phyloP scores from a whole-genome alignment of 2,329 filamentous ascomycete genomes.

The Helicocarpus griseus region DNA sequence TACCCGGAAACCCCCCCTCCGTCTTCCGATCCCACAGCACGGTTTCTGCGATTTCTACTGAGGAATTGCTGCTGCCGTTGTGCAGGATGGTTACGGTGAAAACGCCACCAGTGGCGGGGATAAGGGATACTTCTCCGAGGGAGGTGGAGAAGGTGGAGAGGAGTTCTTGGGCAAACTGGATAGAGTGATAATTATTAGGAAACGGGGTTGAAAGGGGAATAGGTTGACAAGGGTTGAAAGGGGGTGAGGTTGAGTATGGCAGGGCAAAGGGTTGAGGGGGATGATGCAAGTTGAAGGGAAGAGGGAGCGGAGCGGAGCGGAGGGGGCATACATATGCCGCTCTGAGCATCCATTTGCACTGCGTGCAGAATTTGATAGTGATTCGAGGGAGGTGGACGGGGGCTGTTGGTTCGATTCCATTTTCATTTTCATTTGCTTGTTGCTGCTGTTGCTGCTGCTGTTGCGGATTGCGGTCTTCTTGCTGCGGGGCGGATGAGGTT shows the following conservation, averaged over 20 bases:
- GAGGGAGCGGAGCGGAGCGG: neutral
- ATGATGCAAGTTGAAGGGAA: neutral
- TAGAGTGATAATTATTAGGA: slow-evolving; percentile 1
- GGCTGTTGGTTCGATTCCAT: slow-evolving; percentile 5
- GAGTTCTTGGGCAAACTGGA: slow-evolving; percentile 83
- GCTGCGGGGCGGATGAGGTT: neutral
- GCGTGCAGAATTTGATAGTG: slow-evolving; percentile 85
- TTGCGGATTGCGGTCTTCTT: neutral
- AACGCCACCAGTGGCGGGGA: slow-evolving; percentile 73
- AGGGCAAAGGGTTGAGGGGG: neutral
- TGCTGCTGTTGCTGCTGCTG: neutral
- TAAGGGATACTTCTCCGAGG: slow-evolving; percentile 78
- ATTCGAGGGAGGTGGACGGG: slow-evolving; percentile 55
- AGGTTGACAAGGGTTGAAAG: neutral
- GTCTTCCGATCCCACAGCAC: slow-evolving; percentile 79
- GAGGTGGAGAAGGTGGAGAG: slow-evolving; percentile 80
- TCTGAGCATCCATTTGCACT: slow-evolving; percentile 85
- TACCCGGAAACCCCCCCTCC: slow-evolving; percentile 79
- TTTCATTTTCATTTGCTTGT: neutral
- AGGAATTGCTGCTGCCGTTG: slow-evolving; percentile 15
- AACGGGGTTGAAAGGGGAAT: neutral
- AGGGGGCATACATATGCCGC: slow-evolving; percentile 67
- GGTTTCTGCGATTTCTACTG: slow-evolving; percentile 40
- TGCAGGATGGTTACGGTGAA: slow-evolving; percentile 62
- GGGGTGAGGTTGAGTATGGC: neutral